These are phyloP conservation scores for Ascocoryne sarcoides DNA, from an alignment of 2,329 filamentous ascomycete genomes.

Conservation along the genomic window DNA sequence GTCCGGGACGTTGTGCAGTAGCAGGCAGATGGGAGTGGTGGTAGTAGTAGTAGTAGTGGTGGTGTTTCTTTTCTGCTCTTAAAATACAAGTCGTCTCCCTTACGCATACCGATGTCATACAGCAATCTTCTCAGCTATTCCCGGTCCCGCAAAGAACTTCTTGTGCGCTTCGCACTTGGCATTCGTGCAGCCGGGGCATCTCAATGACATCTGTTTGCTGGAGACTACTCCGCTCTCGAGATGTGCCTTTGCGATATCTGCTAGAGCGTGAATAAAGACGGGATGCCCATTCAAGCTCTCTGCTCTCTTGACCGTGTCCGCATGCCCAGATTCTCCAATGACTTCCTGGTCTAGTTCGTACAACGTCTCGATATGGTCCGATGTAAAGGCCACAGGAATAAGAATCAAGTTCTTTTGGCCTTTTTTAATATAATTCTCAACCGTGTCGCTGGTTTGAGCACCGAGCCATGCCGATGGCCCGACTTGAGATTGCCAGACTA, in stretches of 20 bases:
- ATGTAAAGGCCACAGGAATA: slow-evolving; percentile 94
- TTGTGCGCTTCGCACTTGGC: slow-evolving; percentile 76
- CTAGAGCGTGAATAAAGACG: slow-evolving; percentile 83
- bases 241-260: slow-evolving; percentile 77
- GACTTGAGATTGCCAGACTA: slow-evolving; percentile 98
- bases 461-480: slow-evolving; percentile 93
- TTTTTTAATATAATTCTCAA: slow-evolving; percentile 80
- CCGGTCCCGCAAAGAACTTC: slow-evolving; percentile 44
- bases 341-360: slow-evolving; percentile 93
- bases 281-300: slow-evolving; percentile 88
- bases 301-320: slow-evolving; percentile 76
- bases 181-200: slow-evolving; percentile 89
- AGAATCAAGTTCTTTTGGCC: slow-evolving; percentile 86
- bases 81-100: too few species aligned
- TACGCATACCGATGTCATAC: too few species aligned
- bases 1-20: too few species aligned
- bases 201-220: slow-evolving; percentile 77
- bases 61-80: too few species aligned
- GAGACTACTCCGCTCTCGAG: slow-evolving; percentile 58
- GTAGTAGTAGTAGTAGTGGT: too few species aligned
- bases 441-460: slow-evolving; percentile 82
- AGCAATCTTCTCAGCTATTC: neutral
- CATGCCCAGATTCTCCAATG: slow-evolving; percentile 74
- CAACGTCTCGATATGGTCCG: slow-evolving; percentile 97
- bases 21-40: too few species aligned